phyloP scores from a whole-genome alignment of 768 basidiomycete species.

The Pleurotus tuoliensis region DNA sequence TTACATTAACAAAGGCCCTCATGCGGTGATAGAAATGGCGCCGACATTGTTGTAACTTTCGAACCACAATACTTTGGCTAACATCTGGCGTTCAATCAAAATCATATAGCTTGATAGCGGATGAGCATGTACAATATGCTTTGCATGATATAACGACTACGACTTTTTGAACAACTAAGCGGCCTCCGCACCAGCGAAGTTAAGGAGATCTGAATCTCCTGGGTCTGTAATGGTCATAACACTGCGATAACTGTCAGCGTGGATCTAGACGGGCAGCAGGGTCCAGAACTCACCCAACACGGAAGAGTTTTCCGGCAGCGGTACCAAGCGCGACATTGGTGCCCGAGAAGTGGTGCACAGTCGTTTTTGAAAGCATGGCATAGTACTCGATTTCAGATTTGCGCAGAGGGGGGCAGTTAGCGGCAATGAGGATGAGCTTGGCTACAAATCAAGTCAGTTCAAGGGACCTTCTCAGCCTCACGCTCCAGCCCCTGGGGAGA shows the following conservation, averaged over 20 bases:
- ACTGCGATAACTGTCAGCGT: conserved; percentile 35
- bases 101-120: too few relatives aligned
- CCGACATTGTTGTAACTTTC: conserved; percentile 57
- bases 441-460: conserved; percentile 66
- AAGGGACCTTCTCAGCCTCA: conserved; percentile 99
- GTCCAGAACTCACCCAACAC: conserved; percentile 69
- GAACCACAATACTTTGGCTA: too few relatives aligned
- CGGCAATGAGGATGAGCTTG: conserved; percentile 97
- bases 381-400: conserved; percentile 99
- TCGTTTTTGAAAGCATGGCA: conserved; percentile 99
- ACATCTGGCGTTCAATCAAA: too few relatives aligned
- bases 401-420: conserved; percentile 98
- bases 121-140: too few relatives aligned
- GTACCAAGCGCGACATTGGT: conserved; percentile 98
- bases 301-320: conserved; percentile 98
- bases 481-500: conserved; percentile 91
- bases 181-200: conserved; percentile 71
- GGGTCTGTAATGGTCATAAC: conserved; percentile 97
- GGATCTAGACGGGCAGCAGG: background rate
- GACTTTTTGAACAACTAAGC: conserved; percentile 37
- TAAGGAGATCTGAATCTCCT: conserved; percentile 94
- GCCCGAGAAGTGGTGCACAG: conserved; percentile 96
- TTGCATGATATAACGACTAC: background rate
- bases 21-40: conserved; percentile 72
- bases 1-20: conserved; percentile 70